These are phyloP conservation scores for Zizania palustris DNA, from an alignment of 202 grass and related monocot genomes.

Conservation along the genomic window DNA sequence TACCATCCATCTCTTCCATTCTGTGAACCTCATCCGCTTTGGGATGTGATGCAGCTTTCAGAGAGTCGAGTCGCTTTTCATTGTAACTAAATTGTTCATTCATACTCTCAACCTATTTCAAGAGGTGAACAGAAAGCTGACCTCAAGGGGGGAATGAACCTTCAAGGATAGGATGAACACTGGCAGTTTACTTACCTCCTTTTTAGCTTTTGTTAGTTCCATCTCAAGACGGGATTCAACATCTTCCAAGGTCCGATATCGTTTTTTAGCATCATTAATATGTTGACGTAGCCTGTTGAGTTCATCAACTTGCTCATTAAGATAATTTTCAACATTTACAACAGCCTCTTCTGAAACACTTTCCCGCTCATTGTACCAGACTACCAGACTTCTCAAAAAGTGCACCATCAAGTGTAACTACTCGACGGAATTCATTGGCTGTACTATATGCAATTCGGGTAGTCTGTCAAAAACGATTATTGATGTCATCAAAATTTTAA, in stretches of 20 bases:
- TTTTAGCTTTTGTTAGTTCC: conserved; percentile 80
- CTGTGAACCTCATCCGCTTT: conserved; percentile 69
- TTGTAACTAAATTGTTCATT: conserved; percentile 73
- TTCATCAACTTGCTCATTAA: conserved; percentile 64
- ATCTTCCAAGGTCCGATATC: conserved; percentile 61
- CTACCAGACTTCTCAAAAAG: conserved; percentile 86
- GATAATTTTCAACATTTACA: conserved; percentile 64
- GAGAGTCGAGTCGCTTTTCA: conserved; percentile 67
- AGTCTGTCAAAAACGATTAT: conserved; percentile 58
- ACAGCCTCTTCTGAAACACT: conserved; percentile 69
- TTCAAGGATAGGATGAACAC: conserved; percentile 22
- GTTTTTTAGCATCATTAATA: conserved; percentile 61
- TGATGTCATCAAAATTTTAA: conserved; percentile 18
- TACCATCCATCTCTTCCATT: conserved; percentile 64
- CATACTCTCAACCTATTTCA: conserved; percentile 78
- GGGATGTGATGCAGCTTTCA: conserved; percentile 71
- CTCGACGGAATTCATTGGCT: conserved; percentile 73
- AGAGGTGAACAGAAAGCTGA: conserved; percentile 27
- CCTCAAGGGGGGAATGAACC: not conserved
- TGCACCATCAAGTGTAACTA: conserved; percentile 87
- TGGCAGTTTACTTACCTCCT: conserved; percentile 57
- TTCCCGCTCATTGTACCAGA: conserved; percentile 89
- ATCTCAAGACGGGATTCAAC: conserved; percentile 64
- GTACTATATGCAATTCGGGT: conserved; percentile 80
- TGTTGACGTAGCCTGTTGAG: conserved; percentile 61